Percentiles rank a stretch among this genome's conserved stretches.
Evolutionary conservation across 2,329 filamentous ascomycete genomes (phyloP).

Genomic region (Celoporthe dispersa): DNA sequence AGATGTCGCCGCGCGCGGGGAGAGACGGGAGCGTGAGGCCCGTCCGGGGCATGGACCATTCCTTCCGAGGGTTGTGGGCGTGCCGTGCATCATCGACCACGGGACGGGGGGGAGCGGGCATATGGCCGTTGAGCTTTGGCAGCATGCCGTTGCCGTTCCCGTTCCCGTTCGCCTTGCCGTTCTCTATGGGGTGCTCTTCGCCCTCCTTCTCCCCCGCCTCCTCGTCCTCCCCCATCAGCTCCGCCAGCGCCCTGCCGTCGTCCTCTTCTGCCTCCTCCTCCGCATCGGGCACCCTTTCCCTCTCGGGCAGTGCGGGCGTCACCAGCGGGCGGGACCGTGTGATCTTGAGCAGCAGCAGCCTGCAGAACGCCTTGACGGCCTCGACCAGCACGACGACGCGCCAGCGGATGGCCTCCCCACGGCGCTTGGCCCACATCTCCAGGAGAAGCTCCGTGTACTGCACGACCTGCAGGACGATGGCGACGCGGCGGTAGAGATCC

Average conservation of each 20-base stretch:
- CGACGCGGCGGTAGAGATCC: conserved; percentile 77
- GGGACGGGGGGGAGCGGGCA: conserved; percentile 5
- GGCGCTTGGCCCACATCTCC: conserved; percentile 93
- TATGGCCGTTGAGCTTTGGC: conserved; percentile 19
- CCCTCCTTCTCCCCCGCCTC: conserved; percentile 52
- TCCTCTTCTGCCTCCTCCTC: conserved; percentile 54
- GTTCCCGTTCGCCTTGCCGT: conserved; percentile 42
- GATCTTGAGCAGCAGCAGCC: conserved; percentile 77
- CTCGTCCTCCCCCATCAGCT: conserved; percentile 50
- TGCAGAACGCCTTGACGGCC: conserved; percentile 82
- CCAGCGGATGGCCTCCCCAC: conserved; percentile 82
- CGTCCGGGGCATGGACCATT: conserved; percentile 94
- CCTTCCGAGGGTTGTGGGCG: conserved; percentile 46
- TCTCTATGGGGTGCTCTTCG: conserved; percentile 62
- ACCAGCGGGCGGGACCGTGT: conserved; percentile 84
- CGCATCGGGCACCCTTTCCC: conserved; percentile 73
- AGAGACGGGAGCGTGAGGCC: conserved; percentile 83
- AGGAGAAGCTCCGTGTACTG: conserved; percentile 95
- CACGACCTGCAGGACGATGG: conserved; percentile 83
- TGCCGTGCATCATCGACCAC: conserved; percentile 27
- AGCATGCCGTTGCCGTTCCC: not conserved
- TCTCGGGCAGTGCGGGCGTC: conserved; percentile 81
- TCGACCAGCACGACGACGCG: conserved; percentile 85
- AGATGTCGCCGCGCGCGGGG: conserved; percentile 81
- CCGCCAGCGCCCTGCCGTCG: conserved; percentile 45